Evolutionary conservation across 2,329 filamentous ascomycete species (phyloP).

Genomic region (Pseudocercospora eumusae): DNA sequence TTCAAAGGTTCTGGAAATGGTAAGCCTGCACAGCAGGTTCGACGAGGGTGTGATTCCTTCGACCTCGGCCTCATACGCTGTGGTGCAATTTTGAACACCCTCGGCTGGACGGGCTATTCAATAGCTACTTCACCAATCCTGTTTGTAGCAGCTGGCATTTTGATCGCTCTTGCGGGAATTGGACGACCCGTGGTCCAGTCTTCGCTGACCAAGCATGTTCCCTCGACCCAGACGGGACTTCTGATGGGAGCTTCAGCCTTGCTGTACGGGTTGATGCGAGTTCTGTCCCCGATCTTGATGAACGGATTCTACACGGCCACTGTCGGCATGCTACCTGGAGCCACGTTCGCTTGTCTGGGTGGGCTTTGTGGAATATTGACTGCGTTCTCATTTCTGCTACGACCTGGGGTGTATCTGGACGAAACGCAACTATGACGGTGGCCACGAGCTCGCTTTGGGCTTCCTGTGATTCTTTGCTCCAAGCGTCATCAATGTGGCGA

Average conservation of each 20-base stretch:
- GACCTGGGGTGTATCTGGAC: neutral
- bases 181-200: neutral
- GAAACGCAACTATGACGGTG: neutral
- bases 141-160: neutral
- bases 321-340: neutral
- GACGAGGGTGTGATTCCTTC: neutral
- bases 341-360: neutral
- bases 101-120: neutral
- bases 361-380: neutral
- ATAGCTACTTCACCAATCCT: neutral
- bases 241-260: neutral
- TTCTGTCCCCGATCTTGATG: neutral
- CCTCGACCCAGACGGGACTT: neutral
- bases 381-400: neutral
- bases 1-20: neutral
- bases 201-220: neutral
- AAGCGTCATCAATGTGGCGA: too few species aligned
- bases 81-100: neutral
- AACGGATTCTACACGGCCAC: neutral
- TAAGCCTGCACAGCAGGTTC: neutral
- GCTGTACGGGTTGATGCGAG: neutral
- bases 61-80: neutral
- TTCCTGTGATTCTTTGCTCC: too few species aligned
- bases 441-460: too few species aligned
- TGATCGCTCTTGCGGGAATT: neutral